Evolutionary conservation across 805 yeast species (phyloP), one percentile per base, ranked within the genome.

Genomic region (Candida vaughaniae): DNA sequence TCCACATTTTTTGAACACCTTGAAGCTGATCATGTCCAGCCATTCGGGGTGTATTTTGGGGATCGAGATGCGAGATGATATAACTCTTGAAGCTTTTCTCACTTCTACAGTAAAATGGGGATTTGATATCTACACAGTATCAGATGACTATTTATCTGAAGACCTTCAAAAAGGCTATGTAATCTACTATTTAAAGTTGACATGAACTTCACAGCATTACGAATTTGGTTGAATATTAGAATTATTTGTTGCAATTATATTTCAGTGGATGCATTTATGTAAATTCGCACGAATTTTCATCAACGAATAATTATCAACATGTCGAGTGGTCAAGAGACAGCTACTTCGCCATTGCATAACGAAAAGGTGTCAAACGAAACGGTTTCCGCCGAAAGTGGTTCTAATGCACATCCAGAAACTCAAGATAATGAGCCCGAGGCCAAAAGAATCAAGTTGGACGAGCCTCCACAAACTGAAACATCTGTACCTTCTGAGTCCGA

Each of bases 1-100:
- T 3, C 72, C 71, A 0, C 69, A 58, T 38, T 70, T 82, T 40
- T 56, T 80, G 11, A 51, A 55, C 5, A 66, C 85, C 0, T 25
- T 78, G 16, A 49, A 52, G 16, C 35, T 40, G 17, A 42, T 76
- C 16, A 54, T 72, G 53, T 63, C 60, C 3, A 39, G 38, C 0
- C 55, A 74, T 0, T 64, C 62, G 3, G 61, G 66, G 0, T 48
- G 73, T 2, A 48, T 81, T 1, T 73, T 73, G 0, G 54, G 58
- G 1, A 50, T 80, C 33, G 87, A 82, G 44, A 46, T 81, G 39
- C 55, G 89, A 41, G 75, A 78, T 35, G 66, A 71, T 22, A 69
- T 66, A 9, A 66, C 78, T 6, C 52, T 74, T 28, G 78, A 77
- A 38, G 43, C 47, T 3, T 79, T 80, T 46, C 55, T 79, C 3